Base-by-base conservation (phyloP, 2,329 filamentous ascomycete species). In the Scedosporium boydii region DNA sequence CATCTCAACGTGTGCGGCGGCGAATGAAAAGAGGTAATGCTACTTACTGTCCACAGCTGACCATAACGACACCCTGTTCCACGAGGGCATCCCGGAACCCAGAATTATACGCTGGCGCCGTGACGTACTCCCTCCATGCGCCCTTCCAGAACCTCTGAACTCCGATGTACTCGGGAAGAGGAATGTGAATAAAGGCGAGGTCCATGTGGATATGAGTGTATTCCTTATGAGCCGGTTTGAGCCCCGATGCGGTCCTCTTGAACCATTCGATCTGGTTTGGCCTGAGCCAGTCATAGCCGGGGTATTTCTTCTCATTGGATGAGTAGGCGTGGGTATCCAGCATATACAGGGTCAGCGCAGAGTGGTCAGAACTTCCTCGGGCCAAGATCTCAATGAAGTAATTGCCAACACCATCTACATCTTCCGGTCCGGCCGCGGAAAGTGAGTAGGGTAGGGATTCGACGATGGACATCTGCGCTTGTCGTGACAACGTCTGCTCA, bases 231-330 rank as follows among this genome's bases (percentile, higher is more conserved):
- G 85, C 85, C 69, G 87, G 86, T 75, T 91, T 91, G 57, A 97
- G 77, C 12, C 85, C 77, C 63, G 87, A 80, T 0, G 90, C 87
- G 1, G 90, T 96, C 66, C 85, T 82, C 67, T 86, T 87, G 79
- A 99, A 99, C 95, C 95, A 99, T 62, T 90, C 86, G 64, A 97
- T 96, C 74, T 99, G 95, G 68, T 85, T 92, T 55, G 87, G 87
- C 77, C 98, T 98, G 71, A 99, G 79, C 95, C 95, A 99, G 75
- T 98, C 93, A 72, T 99, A 99, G 58, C 95, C 95, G n/a, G 86
- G 85, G 73, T 87, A 97, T 64, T 90, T 86, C 62, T 87, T 85
- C 75, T 97, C 91, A 70, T 99, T 90, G 0, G 93, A 93, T 4
- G 91, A 91, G 74, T 97, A 96, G 3, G 90, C 83, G 73, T 99